Conservation (phyloP, 2,329 filamentous ascomycete species). For the Pseudogymnoascus destructans region DNA sequence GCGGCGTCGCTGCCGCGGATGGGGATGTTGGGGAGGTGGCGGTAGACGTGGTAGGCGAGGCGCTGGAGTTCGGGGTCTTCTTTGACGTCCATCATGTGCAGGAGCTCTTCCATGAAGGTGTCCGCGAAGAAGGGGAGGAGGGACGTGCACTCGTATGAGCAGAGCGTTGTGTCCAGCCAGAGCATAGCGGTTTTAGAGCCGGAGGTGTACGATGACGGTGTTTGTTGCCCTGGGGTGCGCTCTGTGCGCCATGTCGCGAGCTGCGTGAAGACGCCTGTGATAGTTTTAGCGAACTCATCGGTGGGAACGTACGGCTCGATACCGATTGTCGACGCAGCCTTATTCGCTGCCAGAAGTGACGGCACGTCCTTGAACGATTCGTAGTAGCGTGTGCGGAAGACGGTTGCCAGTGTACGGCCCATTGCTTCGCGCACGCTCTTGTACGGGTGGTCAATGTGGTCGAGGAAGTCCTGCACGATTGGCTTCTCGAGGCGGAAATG, state of each 20-base stretch:
- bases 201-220: conserved; percentile 85
- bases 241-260: conserved; percentile 82
- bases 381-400: conserved; percentile 84
- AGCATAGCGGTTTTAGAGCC: conserved; percentile 91
- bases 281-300: conserved; percentile 57
- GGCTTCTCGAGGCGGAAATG: conserved; percentile 87
- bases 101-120: conserved; percentile 76
- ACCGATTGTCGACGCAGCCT: conserved; percentile 66
- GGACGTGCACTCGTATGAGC: conserved; percentile 84
- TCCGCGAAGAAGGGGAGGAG: conserved; percentile 84
- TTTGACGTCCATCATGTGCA: conserved; percentile 99
- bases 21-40: conserved; percentile 88
- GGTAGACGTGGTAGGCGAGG: conserved; percentile 91
- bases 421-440: conserved; percentile 95
- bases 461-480: conserved; percentile 77
- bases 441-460: conserved; percentile 91
- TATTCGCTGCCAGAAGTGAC: conserved; percentile 65
- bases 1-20: conserved; percentile 70
- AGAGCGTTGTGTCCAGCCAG: conserved; percentile 86
- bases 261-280: conserved; percentile 62
- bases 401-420: conserved; percentile 73
- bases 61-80: conserved; percentile 93
- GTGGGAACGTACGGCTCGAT: conserved; percentile 70
- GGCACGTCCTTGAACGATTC: conserved; percentile 79
- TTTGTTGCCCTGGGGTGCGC: conserved; percentile 76